Evolutionary conservation across 768 basidiomycete genomes (phyloP).

Genomic region (Pisolithus orientalis): DNA sequence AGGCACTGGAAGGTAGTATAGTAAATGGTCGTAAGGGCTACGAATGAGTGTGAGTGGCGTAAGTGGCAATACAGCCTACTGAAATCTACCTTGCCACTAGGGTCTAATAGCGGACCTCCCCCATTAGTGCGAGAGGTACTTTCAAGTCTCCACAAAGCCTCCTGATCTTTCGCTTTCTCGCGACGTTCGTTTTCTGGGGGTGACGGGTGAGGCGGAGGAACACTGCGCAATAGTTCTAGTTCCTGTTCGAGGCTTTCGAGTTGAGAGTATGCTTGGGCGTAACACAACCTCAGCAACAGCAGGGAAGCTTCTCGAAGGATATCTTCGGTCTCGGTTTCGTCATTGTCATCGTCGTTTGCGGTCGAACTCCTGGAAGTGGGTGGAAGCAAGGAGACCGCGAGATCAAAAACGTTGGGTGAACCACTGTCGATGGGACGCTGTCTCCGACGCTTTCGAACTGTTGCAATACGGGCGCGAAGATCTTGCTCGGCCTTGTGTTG

Average conservation of each 20-base stretch:
- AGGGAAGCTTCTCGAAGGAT: conserved; percentile 60
- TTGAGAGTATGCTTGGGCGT: conserved; percentile 62
- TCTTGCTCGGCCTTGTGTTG: conserved; percentile 88
- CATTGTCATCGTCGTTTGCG: conserved; percentile 39
- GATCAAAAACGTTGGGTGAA: conserved; percentile 48
- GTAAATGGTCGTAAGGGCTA: conserved; percentile 91
- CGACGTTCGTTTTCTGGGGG: conserved; percentile 32
- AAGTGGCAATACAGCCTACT: not conserved
- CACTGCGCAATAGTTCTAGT: conserved; percentile 55
- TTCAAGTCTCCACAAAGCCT: conserved; percentile 73
- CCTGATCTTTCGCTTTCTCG: conserved; percentile 37
- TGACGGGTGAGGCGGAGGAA: conserved; percentile 34
- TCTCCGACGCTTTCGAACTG: conserved; percentile 48
- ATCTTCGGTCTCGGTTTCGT: conserved; percentile 58
- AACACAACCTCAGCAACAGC: conserved; percentile 67
- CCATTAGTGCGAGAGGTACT: conserved; percentile 37
- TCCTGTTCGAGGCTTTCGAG: conserved; percentile 69
- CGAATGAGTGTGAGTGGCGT: conserved; percentile 3
- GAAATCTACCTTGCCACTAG: conserved; percentile 61
- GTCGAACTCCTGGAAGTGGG: conserved; percentile 11
- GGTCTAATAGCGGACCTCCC: conserved; percentile 65
- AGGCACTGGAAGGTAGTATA: conserved; percentile 68
- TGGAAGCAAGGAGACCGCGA: conserved; percentile 60
- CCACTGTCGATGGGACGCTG: conserved; percentile 30
- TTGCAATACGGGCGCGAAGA: conserved; percentile 60